Percentiles rank a stretch among this genome's conserved stretches.
These are phyloP conservation scores for Irpex sp. DNA, from an alignment of 1,284 basidiomycete species.

Conservation along the genomic window DNA sequence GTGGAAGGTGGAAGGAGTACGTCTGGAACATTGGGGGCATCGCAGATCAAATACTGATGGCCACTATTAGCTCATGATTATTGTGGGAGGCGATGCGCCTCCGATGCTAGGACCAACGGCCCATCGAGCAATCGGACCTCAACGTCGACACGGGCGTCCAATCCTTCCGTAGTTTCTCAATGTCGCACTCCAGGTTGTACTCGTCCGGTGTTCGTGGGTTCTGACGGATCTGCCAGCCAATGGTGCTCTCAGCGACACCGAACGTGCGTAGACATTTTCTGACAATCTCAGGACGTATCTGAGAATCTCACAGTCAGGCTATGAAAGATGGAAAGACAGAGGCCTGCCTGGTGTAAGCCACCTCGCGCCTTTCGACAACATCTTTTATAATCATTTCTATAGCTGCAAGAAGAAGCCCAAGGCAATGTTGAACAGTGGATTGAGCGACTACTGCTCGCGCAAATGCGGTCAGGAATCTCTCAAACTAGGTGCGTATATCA, in stretches of 20 bases:
- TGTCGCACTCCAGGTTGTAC: conserved; percentile 15
- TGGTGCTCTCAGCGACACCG: conserved; percentile 21
- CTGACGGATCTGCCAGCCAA: conserved; percentile 9
- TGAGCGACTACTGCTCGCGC: conserved; percentile 23
- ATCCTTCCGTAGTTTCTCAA: background rate
- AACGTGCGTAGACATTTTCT: conserved; percentile 8
- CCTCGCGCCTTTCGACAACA: background rate
- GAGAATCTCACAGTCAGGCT: background rate
- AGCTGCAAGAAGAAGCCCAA: conserved; percentile 22
- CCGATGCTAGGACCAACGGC: background rate
- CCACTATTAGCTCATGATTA: conserved; percentile 17
- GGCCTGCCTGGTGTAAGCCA: conserved; percentile 17
- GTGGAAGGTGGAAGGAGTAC: conserved; percentile 17
- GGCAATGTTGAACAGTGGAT: conserved; percentile 13
- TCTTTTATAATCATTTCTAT: background rate
- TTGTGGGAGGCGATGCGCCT: conserved; percentile 20
- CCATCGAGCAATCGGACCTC: background rate
- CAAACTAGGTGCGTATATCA: conserved; percentile 10
- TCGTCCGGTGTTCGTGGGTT: conserved; percentile 11
- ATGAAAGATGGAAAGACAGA: conserved; percentile 8
- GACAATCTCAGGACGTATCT: background rate
- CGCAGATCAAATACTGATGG: background rate
- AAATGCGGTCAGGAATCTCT: conserved; percentile 14
- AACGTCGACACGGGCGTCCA: conserved; percentile 1
- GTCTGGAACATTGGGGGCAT: background rate